Evolutionary conservation across 495 filamentous ascomycete genomes (phyloP).

Genomic region (Xylona heveae): DNA sequence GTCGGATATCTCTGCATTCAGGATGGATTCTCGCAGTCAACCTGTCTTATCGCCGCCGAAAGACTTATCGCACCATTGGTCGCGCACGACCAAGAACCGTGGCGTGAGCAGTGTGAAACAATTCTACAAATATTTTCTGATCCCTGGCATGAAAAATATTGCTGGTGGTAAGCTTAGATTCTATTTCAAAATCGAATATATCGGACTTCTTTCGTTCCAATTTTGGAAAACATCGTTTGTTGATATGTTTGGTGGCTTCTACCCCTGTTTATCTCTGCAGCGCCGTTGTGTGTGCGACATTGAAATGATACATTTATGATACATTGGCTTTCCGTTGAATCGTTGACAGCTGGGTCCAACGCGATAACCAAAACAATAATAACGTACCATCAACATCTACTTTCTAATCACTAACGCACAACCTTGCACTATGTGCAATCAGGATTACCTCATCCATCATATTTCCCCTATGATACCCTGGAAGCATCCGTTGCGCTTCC

Average conservation of each 20-base stretch:
- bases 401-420: no score
- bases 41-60: constrained; percentile 31
- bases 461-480: constrained; percentile 82
- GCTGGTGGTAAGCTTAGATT: constrained; percentile 46
- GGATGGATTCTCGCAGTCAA: no score
- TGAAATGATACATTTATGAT: constrained; percentile 1
- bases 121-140: constrained; percentile 68
- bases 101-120: constrained; percentile 42
- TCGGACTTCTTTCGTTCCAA: background rate
- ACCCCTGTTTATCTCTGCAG: no score
- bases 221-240: background rate
- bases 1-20: no score
- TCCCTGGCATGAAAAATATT: constrained; percentile 68
- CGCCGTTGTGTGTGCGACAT: background rate
- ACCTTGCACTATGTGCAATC: no score
- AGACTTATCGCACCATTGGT: constrained; percentile 65
- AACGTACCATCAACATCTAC: no score
- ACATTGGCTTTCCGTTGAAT: no score
- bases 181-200: background rate
- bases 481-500: constrained; percentile 59
- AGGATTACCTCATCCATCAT: constrained; percentile 60
- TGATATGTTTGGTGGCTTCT: no score
- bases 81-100: constrained; percentile 40
- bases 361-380: no score
- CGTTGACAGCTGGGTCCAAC: no score